Conservation (phyloP, 805 yeast species). For the Spathaspora hagerdaliae region DNA sequence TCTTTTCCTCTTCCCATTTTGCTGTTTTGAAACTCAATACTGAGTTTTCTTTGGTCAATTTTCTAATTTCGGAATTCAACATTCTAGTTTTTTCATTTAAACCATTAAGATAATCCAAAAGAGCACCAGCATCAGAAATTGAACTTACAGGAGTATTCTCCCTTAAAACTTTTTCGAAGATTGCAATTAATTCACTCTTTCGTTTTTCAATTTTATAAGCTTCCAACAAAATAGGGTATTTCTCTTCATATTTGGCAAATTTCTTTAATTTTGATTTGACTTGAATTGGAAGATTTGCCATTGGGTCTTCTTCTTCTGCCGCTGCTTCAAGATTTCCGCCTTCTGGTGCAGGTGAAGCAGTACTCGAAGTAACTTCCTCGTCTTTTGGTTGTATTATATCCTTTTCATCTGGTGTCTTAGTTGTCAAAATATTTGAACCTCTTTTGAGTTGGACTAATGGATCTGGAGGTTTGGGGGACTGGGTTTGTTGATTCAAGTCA, state of each 20-base stretch:
- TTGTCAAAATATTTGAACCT: constrained; percentile 29
- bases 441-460: constrained; percentile 30
- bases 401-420: constrained; percentile 45
- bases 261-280: constrained; percentile 63
- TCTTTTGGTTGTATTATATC: constrained; percentile 47
- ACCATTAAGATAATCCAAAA: constrained; percentile 67
- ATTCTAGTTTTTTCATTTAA: constrained; percentile 56
- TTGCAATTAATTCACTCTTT: constrained; percentile 52
- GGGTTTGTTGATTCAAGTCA: constrained; percentile 21
- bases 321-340: not conserved
- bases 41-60: constrained; percentile 30
- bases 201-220: constrained; percentile 83
- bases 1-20: constrained; percentile 2
- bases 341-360: not conserved
- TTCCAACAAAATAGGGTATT: constrained; percentile 78
- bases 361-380: constrained; percentile 19
- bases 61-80: constrained; percentile 62
- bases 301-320: not conserved
- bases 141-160: constrained; percentile 81
- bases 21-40: constrained; percentile 11
- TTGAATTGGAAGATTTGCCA: constrained; percentile 42
- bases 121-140: constrained; percentile 65
- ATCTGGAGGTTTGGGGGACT: constrained; percentile 3
- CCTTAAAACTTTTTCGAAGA: constrained; percentile 65
- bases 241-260: constrained; percentile 82